Evolutionary conservation across 768 basidiomycete genomes (phyloP).

Genomic region (Collybia mongolica): DNA sequence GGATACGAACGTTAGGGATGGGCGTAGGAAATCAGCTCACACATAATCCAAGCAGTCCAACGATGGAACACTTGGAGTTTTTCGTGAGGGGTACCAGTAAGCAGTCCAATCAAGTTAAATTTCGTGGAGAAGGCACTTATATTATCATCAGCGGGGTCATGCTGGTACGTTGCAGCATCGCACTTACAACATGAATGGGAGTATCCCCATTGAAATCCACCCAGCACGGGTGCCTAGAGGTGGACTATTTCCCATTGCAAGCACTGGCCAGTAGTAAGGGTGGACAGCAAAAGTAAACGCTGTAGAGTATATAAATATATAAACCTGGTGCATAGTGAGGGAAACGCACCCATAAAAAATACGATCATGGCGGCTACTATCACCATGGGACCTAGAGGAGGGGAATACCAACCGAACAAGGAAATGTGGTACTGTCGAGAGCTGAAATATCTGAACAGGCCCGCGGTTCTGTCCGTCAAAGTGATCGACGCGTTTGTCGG

Average conservation of each 20-base stretch:
- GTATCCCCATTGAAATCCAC: constrained; percentile 33
- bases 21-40: constrained; percentile 14
- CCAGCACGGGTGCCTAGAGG: constrained; percentile 28
- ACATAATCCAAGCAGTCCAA: constrained; percentile 31
- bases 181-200: constrained; percentile 33
- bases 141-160: neutral
- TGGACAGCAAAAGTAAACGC: constrained; percentile 21
- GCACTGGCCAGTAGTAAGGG: constrained; percentile 29
- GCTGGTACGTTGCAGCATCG: neutral
- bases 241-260: constrained; percentile 27
- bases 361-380: constrained; percentile 19
- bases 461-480: constrained; percentile 15
- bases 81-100: constrained; percentile 32
- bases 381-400: constrained; percentile 24
- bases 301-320: neutral
- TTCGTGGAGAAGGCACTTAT: constrained; percentile 31
- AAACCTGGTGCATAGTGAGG: no score
- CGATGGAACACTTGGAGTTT: constrained; percentile 36
- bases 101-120: constrained; percentile 27
- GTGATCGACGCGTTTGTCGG: neutral
- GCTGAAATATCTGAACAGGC: constrained; percentile 15
- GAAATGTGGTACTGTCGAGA: constrained; percentile 22
- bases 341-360: constrained; percentile 19
- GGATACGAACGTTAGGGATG: neutral
- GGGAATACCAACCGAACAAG: constrained; percentile 23